Base-by-base conservation (phyloP, 306 rosid genomes). In the Luffa acutangula region DNA sequence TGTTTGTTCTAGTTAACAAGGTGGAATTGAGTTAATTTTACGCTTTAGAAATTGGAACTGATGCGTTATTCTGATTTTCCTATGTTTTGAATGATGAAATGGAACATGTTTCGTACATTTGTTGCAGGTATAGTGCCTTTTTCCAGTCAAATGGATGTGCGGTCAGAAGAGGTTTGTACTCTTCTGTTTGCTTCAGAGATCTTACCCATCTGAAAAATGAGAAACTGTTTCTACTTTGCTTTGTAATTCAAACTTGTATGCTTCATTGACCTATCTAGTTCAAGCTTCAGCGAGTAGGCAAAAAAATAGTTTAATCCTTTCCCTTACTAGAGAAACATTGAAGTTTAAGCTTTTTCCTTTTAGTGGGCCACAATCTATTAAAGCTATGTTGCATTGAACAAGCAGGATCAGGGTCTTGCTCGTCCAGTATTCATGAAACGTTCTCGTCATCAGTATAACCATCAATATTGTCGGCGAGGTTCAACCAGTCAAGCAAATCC, bases 381-480 rank as follows among this genome's bases (percentile, higher is more conserved):
- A 52, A 75, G 46, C 59, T 51, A 36, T 12, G 25, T 36, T 36
- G 34, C 64, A 17, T 36, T 53, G 17, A 75, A 75, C 60, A 84
- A 91, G 80, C 95, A 89, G 84, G 89, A 85, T 82, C 91, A 85
- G 62, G 84, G 77, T 89, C 93, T 91, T 58, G 87, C 92, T 34
- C 93, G 95, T 67, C 91, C 97, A 21, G 73, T 85, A 39, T 88
- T 89, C 79, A 80, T 93, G 84, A 96, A 93, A 78, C 93, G 97
- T 5, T 93, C 98, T 25, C 92, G 94, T 41, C 91, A 96, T 85
- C 85, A 87, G 87, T 91, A 89, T 83, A 91, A 86, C 21, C 93
- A 96, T 82, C 97, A 93, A 48, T 96, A 96, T 83, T 89, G 94
- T 76, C 90, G 97, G 21, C 97, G 97, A 48, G 89, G 85, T 87